Evolutionary conservation across 1,284 basidiomycete species (phyloP).

Genomic region (Amylostereum areolatum): DNA sequence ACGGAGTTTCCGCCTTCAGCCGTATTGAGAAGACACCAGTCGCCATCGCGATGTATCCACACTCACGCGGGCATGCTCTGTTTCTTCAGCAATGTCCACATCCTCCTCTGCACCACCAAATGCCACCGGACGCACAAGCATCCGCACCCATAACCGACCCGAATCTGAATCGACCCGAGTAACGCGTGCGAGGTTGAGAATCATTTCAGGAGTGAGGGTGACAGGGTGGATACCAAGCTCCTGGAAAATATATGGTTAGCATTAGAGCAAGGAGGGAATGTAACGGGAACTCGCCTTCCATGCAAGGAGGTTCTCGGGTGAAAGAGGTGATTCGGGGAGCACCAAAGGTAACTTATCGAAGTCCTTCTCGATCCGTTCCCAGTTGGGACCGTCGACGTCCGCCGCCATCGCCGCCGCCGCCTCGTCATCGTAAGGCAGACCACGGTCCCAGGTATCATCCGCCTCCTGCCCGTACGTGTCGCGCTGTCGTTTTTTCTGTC

Average conservation of each 20-base stretch:
- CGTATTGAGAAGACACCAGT: too few species aligned
- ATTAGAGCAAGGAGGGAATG: background rate
- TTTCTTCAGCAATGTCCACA: too few species aligned
- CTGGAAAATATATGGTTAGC: constrained; percentile 20
- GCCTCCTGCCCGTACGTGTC: constrained; percentile 10
- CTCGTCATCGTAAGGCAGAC: constrained; percentile 3
- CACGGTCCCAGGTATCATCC: constrained; percentile 7
- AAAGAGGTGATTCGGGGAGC: constrained; percentile 22
- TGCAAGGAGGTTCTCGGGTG: constrained; percentile 32
- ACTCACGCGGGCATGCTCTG: too few species aligned
- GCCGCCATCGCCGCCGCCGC: background rate
- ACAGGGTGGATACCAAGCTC: constrained; percentile 45
- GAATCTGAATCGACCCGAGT: constrained; percentile 13
- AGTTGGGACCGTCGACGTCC: constrained; percentile 25
- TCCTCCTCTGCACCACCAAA: too few species aligned
- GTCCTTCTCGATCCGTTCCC: constrained; percentile 30
- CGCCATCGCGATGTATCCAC: too few species aligned
- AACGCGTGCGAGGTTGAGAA: constrained; percentile 38
- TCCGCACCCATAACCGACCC: background rate
- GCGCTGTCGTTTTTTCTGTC: constrained; percentile 21
- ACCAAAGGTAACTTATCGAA: constrained; percentile 35
- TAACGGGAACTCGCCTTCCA: constrained; percentile 43
- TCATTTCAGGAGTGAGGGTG: constrained; percentile 47
- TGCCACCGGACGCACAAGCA: too few species aligned
- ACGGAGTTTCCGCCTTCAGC: too few species aligned